Evolutionary conservation across 1,284 basidiomycete genomes (phyloP).

Genomic region (Sphaerobolus stellatus): DNA sequence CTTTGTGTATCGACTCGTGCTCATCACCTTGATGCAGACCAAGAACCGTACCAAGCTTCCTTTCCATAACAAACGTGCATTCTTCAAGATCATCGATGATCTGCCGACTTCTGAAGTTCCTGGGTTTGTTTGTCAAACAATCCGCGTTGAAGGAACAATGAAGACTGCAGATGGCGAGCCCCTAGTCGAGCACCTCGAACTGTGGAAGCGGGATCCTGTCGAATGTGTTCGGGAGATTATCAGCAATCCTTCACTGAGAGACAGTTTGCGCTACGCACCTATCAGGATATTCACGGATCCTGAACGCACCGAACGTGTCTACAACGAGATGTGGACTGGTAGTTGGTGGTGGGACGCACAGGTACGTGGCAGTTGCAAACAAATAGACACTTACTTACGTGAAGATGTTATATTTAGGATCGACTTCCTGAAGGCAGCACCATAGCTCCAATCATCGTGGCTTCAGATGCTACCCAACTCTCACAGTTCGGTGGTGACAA

Average conservation of each 20-base stretch:
- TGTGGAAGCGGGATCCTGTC: constrained; percentile 32
- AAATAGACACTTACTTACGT: not conserved
- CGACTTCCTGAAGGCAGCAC: constrained; percentile 4
- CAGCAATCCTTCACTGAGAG: constrained; percentile 28
- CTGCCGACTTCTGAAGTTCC: constrained; percentile 15
- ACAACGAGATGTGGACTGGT: constrained; percentile 25
- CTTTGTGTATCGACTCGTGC: no score
- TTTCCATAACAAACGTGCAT: not conserved
- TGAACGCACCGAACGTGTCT: constrained; percentile 1
- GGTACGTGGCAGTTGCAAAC: constrained; percentile 19
- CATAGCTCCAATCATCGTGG: constrained; percentile 10
- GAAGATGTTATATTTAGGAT: not conserved
- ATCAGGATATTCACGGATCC: constrained; percentile 21
- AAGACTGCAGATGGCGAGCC: constrained; percentile 14
- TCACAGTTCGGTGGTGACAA: constrained; percentile 4
- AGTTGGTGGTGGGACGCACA: constrained; percentile 30
- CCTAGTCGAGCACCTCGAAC: constrained; percentile 22
- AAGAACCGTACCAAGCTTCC: constrained; percentile 13
- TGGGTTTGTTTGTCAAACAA: constrained; percentile 16
- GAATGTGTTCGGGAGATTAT: constrained; percentile 34
- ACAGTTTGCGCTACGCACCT: constrained; percentile 25
- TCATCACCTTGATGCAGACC: constrained; percentile 11
- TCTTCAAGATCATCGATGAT: not conserved
- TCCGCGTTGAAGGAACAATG: constrained; percentile 24
- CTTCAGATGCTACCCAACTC: constrained; percentile 9